Evolutionary conservation across 768 basidiomycete genomes (phyloP).

Genomic region (Daedaleopsis sinensis): DNA sequence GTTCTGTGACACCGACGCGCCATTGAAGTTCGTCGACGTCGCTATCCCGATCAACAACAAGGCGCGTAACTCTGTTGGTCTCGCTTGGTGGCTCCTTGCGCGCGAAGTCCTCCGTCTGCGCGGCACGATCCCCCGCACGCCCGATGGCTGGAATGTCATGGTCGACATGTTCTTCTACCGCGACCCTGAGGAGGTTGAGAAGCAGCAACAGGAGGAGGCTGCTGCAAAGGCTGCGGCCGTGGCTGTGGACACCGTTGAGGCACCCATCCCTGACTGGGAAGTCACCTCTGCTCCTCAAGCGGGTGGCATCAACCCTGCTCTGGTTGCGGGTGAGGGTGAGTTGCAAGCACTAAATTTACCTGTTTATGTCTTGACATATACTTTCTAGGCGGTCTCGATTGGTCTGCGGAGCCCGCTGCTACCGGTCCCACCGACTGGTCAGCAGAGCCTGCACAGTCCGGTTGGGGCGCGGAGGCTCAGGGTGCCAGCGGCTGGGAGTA

Average conservation of each 20-base stretch:
- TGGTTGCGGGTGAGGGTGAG: slow-evolving; percentile 65
- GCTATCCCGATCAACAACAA: slow-evolving; percentile 99
- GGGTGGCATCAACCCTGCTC: slow-evolving; percentile 76
- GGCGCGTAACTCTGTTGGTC: slow-evolving; percentile 94
- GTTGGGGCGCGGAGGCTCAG: slow-evolving; percentile 36
- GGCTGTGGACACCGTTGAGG: slow-evolving; percentile 57
- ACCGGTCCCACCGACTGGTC: slow-evolving; percentile 39
- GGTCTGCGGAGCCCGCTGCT: slow-evolving; percentile 81
- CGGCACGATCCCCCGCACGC: slow-evolving; percentile 88
- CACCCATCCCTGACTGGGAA: slow-evolving; percentile 72
- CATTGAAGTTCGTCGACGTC: slow-evolving; percentile 96
- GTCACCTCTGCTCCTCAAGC: slow-evolving; percentile 65
- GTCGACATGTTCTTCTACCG: slow-evolving; percentile 99
- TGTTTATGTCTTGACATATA: slow-evolving; percentile 1
- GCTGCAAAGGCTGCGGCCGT: slow-evolving; percentile 74
- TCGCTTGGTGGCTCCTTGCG: slow-evolving; percentile 96
- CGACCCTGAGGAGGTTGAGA: slow-evolving; percentile 99
- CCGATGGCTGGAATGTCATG: slow-evolving; percentile 98
- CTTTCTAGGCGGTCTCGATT: slow-evolving; percentile 73
- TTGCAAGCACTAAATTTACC: not conserved
- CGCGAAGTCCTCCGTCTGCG: slow-evolving; percentile 96
- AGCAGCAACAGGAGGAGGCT: slow-evolving; percentile 93
- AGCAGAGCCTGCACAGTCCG: slow-evolving; percentile 34
- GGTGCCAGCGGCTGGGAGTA: slow-evolving; percentile 31
- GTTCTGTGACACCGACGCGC: slow-evolving; percentile 97